phyloP scores from a whole-genome alignment of 352 stramenopile genomes.

The Phytopythium cucurbitacearum region DNA sequence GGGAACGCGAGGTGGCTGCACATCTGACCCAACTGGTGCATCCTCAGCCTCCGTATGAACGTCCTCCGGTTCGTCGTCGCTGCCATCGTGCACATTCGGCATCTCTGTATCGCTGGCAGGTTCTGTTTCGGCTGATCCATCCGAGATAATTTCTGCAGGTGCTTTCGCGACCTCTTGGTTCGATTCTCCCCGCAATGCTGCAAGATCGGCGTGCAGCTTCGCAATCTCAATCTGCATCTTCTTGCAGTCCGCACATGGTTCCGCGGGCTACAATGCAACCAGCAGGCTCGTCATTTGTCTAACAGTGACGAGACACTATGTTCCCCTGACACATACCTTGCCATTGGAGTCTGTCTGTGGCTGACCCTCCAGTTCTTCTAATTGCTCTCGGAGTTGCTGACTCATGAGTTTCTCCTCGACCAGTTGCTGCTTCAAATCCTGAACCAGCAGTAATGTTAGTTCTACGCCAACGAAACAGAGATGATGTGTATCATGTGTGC shows the following conservation, averaged over 20 bases:
- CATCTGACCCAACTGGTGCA: background rate
- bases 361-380: conserved; percentile 12
- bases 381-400: conserved; percentile 27
- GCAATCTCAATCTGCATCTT: background rate
- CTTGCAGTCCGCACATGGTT: background rate
- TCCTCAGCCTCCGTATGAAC: background rate
- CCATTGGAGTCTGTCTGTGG: background rate
- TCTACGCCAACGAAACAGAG: background rate
- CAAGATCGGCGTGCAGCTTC: background rate
- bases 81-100: background rate
- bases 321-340: background rate
- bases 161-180: background rate
- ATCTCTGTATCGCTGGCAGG: no score
- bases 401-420: conserved; percentile 28
- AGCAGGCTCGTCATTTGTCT: no score
- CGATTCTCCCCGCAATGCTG: background rate
- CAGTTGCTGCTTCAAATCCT: conserved; percentile 51
- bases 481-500: background rate
- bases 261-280: no score
- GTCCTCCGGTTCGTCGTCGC: background rate
- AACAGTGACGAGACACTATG: no score
- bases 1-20: background rate
- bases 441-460: background rate
- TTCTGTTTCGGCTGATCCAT: background rate
- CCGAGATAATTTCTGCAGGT: background rate